Evolutionary conservation across 2,329 filamentous ascomycete genomes (phyloP).

Genomic region (Sporothrix sp.): DNA sequence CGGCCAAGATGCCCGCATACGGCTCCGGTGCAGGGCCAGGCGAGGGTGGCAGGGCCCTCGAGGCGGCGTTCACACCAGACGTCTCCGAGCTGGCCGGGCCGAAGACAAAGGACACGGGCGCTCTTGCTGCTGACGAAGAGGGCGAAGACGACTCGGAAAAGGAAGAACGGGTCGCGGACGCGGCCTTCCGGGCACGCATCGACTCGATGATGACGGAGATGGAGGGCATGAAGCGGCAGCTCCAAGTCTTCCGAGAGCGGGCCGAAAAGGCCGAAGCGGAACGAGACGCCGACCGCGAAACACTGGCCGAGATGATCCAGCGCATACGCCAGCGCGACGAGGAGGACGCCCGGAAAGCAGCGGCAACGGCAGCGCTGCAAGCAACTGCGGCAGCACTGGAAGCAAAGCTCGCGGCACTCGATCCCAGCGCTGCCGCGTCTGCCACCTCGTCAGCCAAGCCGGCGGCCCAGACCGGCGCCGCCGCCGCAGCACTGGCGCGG

Average conservation of each 20-base stretch:
- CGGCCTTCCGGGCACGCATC: slow-evolving; percentile 54
- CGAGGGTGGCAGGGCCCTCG: slow-evolving; percentile 29
- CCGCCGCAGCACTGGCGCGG: no score
- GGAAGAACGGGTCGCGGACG: not conserved
- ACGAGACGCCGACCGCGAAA: slow-evolving; percentile 59
- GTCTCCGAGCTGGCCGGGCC: not conserved
- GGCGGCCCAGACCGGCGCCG: not conserved
- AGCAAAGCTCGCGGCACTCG: no score
- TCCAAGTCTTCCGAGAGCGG: slow-evolving; percentile 65
- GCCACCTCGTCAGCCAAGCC: not conserved
- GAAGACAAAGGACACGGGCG: not conserved
- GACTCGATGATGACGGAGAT: slow-evolving; percentile 73
- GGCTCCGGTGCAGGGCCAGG: slow-evolving; percentile 18
- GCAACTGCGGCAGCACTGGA: slow-evolving; percentile 19
- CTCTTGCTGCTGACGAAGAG: not conserved
- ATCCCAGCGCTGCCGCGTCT: no score
- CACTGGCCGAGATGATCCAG: slow-evolving; percentile 78
- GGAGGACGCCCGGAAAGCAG: slow-evolving; percentile 32
- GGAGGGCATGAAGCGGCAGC: slow-evolving; percentile 67
- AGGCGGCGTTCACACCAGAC: slow-evolving; percentile 39
- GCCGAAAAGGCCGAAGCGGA: slow-evolving; percentile 77
- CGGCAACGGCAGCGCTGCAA: slow-evolving; percentile 27
- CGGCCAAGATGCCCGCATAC: slow-evolving; percentile 19
- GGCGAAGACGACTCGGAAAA: not conserved
- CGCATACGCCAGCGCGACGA: slow-evolving; percentile 61